Percentiles rank a stretch among this genome's conserved stretches.
Conservation (phyloP, 2,329 filamentous ascomycete species). For the Fusarium oligoseptatum region DNA sequence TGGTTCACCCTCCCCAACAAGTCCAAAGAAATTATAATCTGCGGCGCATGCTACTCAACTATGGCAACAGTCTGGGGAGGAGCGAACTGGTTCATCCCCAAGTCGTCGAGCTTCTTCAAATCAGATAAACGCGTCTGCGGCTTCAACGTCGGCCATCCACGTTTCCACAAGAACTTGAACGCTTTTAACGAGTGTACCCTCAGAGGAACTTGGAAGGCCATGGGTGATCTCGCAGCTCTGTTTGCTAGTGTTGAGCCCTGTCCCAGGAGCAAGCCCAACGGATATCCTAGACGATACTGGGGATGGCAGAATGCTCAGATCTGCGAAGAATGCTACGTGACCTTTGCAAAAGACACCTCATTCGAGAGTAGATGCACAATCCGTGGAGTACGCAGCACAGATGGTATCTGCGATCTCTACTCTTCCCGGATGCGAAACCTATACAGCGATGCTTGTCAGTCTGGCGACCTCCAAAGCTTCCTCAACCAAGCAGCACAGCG, state of each 20-base stretch:
- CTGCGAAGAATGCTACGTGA: not conserved
- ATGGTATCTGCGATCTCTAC: not conserved
- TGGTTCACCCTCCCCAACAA: not conserved
- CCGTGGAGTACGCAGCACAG: not conserved
- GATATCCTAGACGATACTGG: not conserved
- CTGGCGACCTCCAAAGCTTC: not conserved
- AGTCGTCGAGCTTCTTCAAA: not conserved
- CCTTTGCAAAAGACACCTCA: not conserved
- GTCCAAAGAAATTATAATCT: not conserved
- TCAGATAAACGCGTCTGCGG: not conserved
- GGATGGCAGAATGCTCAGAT: not conserved
- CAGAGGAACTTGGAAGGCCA: not conserved
- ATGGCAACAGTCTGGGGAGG: not conserved
- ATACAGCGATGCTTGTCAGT: not conserved
- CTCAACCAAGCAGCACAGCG: not conserved
- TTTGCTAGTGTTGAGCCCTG: not conserved
- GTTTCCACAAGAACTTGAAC: not conserved
- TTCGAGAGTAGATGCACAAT: not conserved
- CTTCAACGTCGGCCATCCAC: not conserved
- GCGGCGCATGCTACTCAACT: not conserved
- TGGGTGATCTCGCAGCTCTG: not conserved
- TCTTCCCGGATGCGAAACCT: not conserved
- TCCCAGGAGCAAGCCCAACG: not conserved
- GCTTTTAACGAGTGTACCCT: not conserved
- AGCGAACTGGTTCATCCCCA: not conserved